Conservation (phyloP, 352 stramenopile genomes). For the Pythium pectinolyticum region DNA sequence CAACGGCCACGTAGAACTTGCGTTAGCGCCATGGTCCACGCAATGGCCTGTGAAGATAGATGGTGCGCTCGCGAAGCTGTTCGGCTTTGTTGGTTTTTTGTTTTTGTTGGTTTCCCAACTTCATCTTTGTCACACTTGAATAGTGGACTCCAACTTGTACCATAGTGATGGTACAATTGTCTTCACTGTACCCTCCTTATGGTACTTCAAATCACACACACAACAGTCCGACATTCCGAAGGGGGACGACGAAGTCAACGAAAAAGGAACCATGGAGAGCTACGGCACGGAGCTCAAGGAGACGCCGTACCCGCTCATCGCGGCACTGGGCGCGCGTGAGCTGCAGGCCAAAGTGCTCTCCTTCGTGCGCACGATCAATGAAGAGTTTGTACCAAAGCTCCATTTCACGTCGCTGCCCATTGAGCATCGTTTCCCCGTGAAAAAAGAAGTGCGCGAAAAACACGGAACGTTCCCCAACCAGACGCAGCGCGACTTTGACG, state of each 20-base stretch:
- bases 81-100: no score
- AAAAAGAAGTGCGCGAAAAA: conserved; percentile 86
- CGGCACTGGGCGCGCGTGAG: conserved; percentile 70
- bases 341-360: conserved; percentile 74
- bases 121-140: no score
- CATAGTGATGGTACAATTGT: no score
- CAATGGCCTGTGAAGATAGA: no score
- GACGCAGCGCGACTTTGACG: conserved; percentile 82
- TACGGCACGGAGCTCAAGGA: conserved; percentile 84
- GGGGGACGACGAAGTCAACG: neutral
- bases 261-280: conserved; percentile 58
- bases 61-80: no score
- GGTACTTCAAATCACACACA: neutral
- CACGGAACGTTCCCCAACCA: conserved; percentile 83
- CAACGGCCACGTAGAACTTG: no score
- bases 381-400: conserved; percentile 81
- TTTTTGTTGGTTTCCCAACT: no score
- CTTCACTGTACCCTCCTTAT: neutral
- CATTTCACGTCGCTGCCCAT: conserved; percentile 68
- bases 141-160: no score
- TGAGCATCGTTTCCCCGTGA: conserved; percentile 75
- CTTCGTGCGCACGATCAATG: conserved; percentile 68
- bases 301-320: conserved; percentile 84
- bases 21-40: no score
- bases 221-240: neutral